Conservation (phyloP, 2,329 filamentous ascomycete species). For the Pseudocercospora musae region DNA sequence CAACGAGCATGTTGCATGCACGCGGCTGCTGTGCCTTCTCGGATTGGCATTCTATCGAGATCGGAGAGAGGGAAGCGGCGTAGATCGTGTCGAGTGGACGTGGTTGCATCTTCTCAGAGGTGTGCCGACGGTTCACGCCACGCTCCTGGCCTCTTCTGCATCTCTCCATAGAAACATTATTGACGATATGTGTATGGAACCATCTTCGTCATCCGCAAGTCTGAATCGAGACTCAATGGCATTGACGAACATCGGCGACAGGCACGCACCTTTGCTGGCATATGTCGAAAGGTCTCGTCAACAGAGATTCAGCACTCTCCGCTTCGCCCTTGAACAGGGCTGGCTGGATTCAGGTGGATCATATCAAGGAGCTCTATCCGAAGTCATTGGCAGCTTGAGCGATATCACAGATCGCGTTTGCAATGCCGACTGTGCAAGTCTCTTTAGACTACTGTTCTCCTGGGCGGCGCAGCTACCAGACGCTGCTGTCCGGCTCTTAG, state of each 20-base stretch:
- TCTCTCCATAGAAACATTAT: not conserved
- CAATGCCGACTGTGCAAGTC: not conserved
- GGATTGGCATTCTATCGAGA: not conserved
- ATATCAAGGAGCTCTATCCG: not conserved
- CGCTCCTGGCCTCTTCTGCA: not conserved
- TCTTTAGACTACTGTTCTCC: not conserved
- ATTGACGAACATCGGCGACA: not conserved
- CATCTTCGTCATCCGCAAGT: not conserved
- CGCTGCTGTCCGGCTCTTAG: not conserved
- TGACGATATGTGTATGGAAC: not conserved
- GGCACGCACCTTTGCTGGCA: not conserved
- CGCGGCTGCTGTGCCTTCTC: not conserved
- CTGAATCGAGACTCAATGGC: not conserved
- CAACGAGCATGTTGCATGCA: not conserved
- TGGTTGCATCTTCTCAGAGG: slow-evolving; percentile 1
- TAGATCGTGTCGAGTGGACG: not conserved
- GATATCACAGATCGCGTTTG: not conserved
- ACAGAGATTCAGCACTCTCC: not conserved
- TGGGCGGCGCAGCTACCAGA: not conserved
- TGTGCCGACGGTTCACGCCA: not conserved
- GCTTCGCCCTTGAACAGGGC: not conserved
- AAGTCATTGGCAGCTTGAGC: not conserved
- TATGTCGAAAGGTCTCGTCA: not conserved
- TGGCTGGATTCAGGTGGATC: not conserved
- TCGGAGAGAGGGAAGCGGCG: not conserved